Evolutionary conservation across 2,329 filamentous ascomycete species (phyloP), one percentile per base, ranked within the genome.

Genomic region (Ophiostoma angusticollis): DNA sequence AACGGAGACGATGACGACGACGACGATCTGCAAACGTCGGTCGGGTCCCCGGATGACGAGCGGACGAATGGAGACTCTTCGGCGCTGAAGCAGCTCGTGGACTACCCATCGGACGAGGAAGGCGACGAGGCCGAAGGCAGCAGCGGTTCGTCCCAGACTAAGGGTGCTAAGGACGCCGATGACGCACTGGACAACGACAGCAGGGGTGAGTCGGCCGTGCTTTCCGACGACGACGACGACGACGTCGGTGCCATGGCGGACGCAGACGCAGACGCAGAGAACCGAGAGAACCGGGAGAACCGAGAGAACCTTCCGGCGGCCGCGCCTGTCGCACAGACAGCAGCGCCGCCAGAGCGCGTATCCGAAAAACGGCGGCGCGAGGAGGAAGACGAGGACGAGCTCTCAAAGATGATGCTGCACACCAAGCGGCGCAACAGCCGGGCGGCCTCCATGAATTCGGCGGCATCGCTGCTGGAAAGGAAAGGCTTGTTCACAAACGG

Each of bases 361-460:
- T 81, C 85, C 0, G 84, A 93, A 57, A 96, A 96, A 60, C 80
- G 89, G 34, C 74, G 89, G 34, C 75, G 91, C 50, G 87, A 94
- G 54, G 89, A 95, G 41, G 85, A 93, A 45, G 89, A 95, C 32
- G 87, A 94, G 40, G 87, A 95, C 47, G 84, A 89, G 52, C 63
- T 96, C n/a, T 78, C 78, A 39, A 93, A 91, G 59, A 68, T 95
- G 50, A 76, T 84, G 47, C 64, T 72, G 35, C 65, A 65, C 52
- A 80, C 78, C 53, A 69, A 75, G 29, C 68, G 75, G 27, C 78
- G 72, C 50, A 76, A 70, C 54, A 66, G 62, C 40, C 39, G 42
- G 25, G 69, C 72, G 7, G 62, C 63, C 3, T 63, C 61, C 13
- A 58, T 61, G 9, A 43, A 38, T 29, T 14, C 27, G 9, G 29